Evolutionary conservation across 2,329 filamentous ascomycete species (phyloP), one percentile per base, ranked within the genome.

Genomic region (Fonsecaea nubica): DNA sequence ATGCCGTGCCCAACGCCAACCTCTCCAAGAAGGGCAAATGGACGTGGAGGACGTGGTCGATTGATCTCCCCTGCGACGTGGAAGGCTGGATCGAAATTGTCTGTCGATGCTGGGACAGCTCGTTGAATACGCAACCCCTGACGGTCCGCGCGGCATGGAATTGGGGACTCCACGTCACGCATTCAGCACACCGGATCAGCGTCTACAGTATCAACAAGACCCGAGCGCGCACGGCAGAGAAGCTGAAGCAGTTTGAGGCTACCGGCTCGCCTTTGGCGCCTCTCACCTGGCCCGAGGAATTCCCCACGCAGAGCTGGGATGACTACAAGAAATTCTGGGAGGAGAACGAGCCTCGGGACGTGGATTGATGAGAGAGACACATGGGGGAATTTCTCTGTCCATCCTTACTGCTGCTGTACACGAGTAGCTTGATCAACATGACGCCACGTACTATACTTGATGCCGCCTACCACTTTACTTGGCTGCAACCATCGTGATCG

Each of bases 31-130:
- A 91, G 76, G 83, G 86, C 56, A 86, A 82, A 58, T 87, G 84
- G 72, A 83, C 86, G 0, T 92, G 89, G 89, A 78, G 89, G 12
- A 82, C 82, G 0, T 91, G 89, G 89, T 80, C 85, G 63, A 82
- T 84, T 0, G 85, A 89, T 1, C 72, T 91, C 0, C 89, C 89
- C 0, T 86, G 86, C 65, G 86, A 88, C 57, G 82, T 82, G 0
- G 86, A 88, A 69, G 86, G 86, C 0, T 88, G 86, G 87, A 74
- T 86, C 21, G 87, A 89, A 74, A 77, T 89, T 38, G 82, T 85
- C 0, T 82, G 82, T 32, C 79, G 87, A 4, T 87, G 84, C 71
- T 89, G 86, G 86, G 86, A 89, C 70, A 88, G 89, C 65, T 77
- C 83, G 0, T 74, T 88, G 35, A 89, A 89, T 66, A 88, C 86